Base-by-base conservation (phyloP, 495 filamentous ascomycete genomes). In the Xeromyces bisporus region DNA sequence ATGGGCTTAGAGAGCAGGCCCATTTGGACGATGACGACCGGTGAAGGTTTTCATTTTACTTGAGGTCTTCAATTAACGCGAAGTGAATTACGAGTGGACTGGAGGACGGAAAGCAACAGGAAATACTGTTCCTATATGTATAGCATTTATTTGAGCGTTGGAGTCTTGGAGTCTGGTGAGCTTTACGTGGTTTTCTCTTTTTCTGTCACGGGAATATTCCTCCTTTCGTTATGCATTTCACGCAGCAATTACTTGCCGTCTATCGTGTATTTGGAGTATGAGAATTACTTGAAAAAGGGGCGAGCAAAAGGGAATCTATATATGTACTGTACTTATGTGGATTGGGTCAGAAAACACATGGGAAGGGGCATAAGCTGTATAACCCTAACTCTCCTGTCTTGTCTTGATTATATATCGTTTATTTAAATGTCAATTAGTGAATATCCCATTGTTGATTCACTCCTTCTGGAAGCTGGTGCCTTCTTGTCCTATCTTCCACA, bases 1-100 rank as follows among this genome's bases (percentile, higher is more conserved):
- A 45, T 28, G 48, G 39, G 3, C 26, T 36, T 21, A 48, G 48
- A 18, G 45, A 44, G 7, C 41, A 41, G 15, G 36, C 32, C 12
- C 33, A 41, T 25, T 28, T 39, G 14, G 48, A 54, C 11, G 43
- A 57, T 25, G 52, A 60, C 21, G 46, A 47, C 32, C 41, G 51
- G 35, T 47, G 42, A 45, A 17, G n/a, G 28, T 12, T 18, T n/a
- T 12, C 23, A 15, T 15, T 27, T 28, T 27, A 5, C 10, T 15
- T 15, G n/a, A n/a, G n/a, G n/a, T n/a, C n/a, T n/a, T n/a, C n/a
- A n/a, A n/a, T n/a, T n/a, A n/a, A n/a, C n/a, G n/a, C n/a, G n/a
- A n/a, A n/a, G n/a, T n/a, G n/a, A n/a, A n/a, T n/a, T n/a, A n/a
- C n/a, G n/a, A n/a, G n/a, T n/a, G n/a, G n/a, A n/a, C n/a, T n/a